Conservation (phyloP, 306 rosid species). For the Oxytropis ochrocephala region DNA sequence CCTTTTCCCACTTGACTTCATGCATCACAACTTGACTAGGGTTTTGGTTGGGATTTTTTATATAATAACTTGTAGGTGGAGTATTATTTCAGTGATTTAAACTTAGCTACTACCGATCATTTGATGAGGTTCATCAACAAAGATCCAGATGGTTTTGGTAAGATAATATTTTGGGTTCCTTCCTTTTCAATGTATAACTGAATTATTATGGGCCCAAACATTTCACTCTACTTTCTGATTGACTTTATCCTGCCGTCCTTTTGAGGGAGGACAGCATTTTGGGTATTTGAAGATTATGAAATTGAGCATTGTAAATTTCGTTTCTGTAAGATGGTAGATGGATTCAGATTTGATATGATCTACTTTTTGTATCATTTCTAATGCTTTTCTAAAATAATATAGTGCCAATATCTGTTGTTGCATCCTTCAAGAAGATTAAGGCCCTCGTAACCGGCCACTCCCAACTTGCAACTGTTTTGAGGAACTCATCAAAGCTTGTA, state of each 20-base stretch:
- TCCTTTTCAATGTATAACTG: not conserved
- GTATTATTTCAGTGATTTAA: slow-evolving; percentile 93
- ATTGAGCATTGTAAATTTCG: slow-evolving; percentile 5
- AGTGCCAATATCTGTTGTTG: slow-evolving; percentile 95
- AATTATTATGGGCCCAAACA: not conserved
- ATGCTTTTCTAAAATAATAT: slow-evolving; percentile 25
- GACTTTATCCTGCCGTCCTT: not conserved
- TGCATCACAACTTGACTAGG: slow-evolving; percentile 7
- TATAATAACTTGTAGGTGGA: slow-evolving; percentile 66
- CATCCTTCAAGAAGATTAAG: slow-evolving; percentile 98
- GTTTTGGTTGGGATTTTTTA: slow-evolving; percentile 19
- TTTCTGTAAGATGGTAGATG: slow-evolving; percentile 7
- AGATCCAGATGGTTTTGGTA: slow-evolving; percentile 95
- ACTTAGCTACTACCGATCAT: slow-evolving; percentile 96
- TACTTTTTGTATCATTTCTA: slow-evolving; percentile 18
- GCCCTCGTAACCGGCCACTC: slow-evolving; percentile 63
- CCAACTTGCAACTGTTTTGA: slow-evolving; percentile 81
- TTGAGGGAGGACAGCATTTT: slow-evolving; percentile 9
- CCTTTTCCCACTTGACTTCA: not conserved
- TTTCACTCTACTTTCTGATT: slow-evolving; percentile 14
- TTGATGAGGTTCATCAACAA: slow-evolving; percentile 92
- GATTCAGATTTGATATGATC: slow-evolving; percentile 4
- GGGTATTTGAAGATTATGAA: not conserved
- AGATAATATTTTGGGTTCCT: slow-evolving; percentile 19
- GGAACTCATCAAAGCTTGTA: slow-evolving; percentile 87